phyloP scores from a whole-genome alignment of 2,329 filamentous ascomycete genomes.

The Coniochaeta pulveracea region DNA sequence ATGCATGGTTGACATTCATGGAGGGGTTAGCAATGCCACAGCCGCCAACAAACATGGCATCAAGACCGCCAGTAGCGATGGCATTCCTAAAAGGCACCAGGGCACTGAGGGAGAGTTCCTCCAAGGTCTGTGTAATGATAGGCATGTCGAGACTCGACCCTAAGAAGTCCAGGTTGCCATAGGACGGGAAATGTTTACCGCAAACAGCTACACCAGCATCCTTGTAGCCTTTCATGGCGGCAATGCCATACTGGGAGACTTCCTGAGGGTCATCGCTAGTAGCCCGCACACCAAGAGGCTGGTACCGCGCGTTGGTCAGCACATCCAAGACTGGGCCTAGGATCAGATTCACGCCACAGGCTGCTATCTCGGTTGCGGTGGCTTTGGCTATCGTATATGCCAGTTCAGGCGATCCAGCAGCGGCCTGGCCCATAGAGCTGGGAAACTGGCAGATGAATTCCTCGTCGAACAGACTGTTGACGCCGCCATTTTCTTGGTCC shows the following conservation, averaged over 20 bases:
- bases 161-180: slow-evolving; percentile 88
- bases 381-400: slow-evolving; percentile 87
- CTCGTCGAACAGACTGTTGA: slow-evolving; percentile 93
- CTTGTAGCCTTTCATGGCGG: slow-evolving; percentile 85
- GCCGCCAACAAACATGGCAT: slow-evolving; percentile 92
- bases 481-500: slow-evolving; percentile 95
- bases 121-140: slow-evolving; percentile 88
- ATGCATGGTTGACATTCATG: slow-evolving; percentile 93
- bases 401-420: slow-evolving; percentile 72
- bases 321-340: slow-evolving; percentile 91
- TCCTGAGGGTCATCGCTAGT: slow-evolving; percentile 90
- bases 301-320: slow-evolving; percentile 82
- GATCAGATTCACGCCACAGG: slow-evolving; percentile 92
- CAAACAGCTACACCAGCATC: slow-evolving; percentile 82
- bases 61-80: slow-evolving; percentile 67
- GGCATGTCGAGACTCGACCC: slow-evolving; percentile 86
- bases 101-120: slow-evolving; percentile 85
- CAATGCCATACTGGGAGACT: slow-evolving; percentile 83
- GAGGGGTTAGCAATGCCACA: slow-evolving; percentile 86
- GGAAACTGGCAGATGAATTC: slow-evolving; percentile 94
- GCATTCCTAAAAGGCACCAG: slow-evolving; percentile 87
- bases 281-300: slow-evolving; percentile 81
- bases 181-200: slow-evolving; percentile 94
- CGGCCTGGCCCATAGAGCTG: slow-evolving; percentile 93
- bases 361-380: slow-evolving; percentile 82